These are phyloP conservation scores for Syzygium oleosum DNA, from an alignment of 345 rosid species.

Conservation along the genomic window DNA sequence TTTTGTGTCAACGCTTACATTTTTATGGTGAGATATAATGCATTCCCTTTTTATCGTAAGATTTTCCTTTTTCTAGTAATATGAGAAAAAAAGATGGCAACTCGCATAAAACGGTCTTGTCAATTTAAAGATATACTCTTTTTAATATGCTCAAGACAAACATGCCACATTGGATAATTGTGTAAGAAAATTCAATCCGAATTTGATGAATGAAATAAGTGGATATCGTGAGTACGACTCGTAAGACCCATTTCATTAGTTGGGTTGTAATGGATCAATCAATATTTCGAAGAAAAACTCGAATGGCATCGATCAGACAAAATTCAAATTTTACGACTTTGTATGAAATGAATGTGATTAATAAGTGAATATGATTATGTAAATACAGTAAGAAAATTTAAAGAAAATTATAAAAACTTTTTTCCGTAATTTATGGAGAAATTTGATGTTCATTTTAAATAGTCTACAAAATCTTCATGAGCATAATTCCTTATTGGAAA, in stretches of 20 bases:
- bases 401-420: background rate
- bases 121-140: no score
- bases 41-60: background rate
- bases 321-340: background rate
- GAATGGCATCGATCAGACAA: background rate
- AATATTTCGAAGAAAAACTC: background rate
- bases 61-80: background rate
- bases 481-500: background rate
- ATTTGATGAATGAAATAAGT: no score
- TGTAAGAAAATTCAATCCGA: no score
- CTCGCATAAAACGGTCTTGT: no score
- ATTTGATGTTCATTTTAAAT: background rate
- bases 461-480: no score
- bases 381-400: background rate
- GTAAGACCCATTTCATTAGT: background rate
- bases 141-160: no score
- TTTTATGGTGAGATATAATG: background rate
- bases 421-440: background rate
- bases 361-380: background rate
- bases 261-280: background rate
- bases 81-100: no score
- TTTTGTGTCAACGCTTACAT: background rate
- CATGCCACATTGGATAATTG: background rate
- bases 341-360: background rate
- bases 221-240: no score